Evolutionary conservation across 1,139 yeast genomes (phyloP), one percentile per base, ranked within the genome.

Genomic region (Candida anutae): DNA sequence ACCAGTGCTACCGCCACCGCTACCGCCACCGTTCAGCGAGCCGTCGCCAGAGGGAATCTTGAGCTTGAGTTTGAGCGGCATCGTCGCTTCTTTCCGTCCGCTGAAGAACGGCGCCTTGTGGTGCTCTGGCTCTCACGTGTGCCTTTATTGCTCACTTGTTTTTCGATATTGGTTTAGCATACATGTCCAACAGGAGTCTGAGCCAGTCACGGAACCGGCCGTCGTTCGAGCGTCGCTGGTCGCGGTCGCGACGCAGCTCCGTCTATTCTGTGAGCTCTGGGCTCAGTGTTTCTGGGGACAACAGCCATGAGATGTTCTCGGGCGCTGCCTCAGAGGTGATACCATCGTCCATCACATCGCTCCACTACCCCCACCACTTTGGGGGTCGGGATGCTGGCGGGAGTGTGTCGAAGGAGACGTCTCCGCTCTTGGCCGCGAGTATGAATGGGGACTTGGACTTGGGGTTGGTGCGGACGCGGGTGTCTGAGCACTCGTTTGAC

Each of bases 321-420:
- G 97, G 97, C 22, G 95, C 94, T 1, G 84, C 85, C 0, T 76
- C 88, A 5, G 95, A 83, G 43, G 74, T 84, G 22, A 77, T 88
- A 24, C 97, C 98, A 1, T 81, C 94, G 15, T 83, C 96, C 1
- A 81, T 85, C 39, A 75, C 94, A 1, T 74, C 94, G 1, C 83
- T 88, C 49, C 96, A 85, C 48, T 93, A 83, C 43, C 69, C 72
- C 5, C 77, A 72, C 56, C 71, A 58, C 36, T 64, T 69, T 39
- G 61, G 62, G 0, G 41, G 42, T 33, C 50, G 56, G 46, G 46
- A 56, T 22, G 44, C 48, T 45, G 54, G 37, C 15, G 45, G 49
- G 20, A 42, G 28, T 11, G 35, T 45, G 9, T 54, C 61, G 6
- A 36, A 56, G 22, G 70, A 65, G 30, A 53, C 58, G 2, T 58